Evolutionary conservation across 805 yeast species (phyloP).

Genomic region (Sugiyamaella marilandica): DNA sequence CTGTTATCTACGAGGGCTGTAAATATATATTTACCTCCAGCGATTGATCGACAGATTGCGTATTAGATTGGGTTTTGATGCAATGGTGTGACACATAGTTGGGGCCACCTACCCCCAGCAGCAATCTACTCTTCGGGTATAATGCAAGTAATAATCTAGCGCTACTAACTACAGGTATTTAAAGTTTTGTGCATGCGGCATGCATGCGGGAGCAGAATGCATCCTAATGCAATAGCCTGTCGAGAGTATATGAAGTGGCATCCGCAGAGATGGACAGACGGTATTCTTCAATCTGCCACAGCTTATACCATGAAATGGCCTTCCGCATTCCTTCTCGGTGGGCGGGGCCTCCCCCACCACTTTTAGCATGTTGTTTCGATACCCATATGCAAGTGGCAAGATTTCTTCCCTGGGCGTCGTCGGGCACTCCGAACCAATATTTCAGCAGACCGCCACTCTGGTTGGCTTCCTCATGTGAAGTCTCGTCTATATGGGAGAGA

Average conservation of each 20-base stretch:
- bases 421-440: constrained; percentile 40
- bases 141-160: no score
- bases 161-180: not conserved
- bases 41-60: no score
- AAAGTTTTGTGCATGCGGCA: not conserved
- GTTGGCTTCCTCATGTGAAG: constrained; percentile 37
- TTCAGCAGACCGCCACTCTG: constrained; percentile 37
- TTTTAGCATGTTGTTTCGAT: constrained; percentile 29
- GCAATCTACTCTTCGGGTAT: no score
- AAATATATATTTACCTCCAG: no score
- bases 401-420: constrained; percentile 32
- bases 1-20: no score
- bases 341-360: constrained; percentile 35
- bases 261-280: constrained; percentile 18
- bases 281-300: constrained; percentile 38
- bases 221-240: not conserved
- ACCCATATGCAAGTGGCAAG: constrained; percentile 41
- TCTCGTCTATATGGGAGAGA: constrained; percentile 32
- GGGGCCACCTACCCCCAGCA: no score
- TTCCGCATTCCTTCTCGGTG: constrained; percentile 34
- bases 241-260: constrained; percentile 12
- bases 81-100: no score
- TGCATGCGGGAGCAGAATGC: not conserved
- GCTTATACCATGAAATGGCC: constrained; percentile 34
- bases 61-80: no score